Evolutionary conservation across 148 eudicot genomes (phyloP).

Genomic region (Camellia lanceoleosa): DNA sequence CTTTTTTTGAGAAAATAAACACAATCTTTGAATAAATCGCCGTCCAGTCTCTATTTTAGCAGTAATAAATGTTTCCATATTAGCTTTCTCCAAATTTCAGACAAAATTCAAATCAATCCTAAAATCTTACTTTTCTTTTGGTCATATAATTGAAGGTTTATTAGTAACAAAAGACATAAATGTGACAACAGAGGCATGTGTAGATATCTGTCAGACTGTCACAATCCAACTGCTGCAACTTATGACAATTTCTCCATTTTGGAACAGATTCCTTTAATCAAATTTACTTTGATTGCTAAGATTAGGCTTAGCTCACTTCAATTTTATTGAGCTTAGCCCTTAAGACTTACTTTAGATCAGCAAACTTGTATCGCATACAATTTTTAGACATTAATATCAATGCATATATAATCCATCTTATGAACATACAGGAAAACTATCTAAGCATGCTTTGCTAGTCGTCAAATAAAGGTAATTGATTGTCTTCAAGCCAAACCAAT

Average conservation of each 20-base stretch:
- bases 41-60: neutral
- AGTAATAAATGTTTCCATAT: neutral
- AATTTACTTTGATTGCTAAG: neutral
- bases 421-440: neutral
- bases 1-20: too few relatives aligned
- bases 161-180: neutral
- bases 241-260: neutral
- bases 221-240: neutral
- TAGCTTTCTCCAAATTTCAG: neutral
- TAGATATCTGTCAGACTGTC: neutral
- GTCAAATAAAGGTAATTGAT: neutral
- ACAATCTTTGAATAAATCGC: neutral
- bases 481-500: neutral
- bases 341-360: neutral
- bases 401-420: neutral
- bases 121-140: neutral
- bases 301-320: conserved; percentile 1
- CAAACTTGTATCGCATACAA: neutral
- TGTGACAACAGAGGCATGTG: neutral
- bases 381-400: neutral
- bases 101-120: neutral
- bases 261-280: conserved; percentile 9
- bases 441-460: neutral
- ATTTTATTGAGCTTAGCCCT: neutral
- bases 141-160: neutral